phyloP scores from a whole-genome alignment of 1,284 basidiomycete genomes.

The Moesziomyces globuligerus region DNA sequence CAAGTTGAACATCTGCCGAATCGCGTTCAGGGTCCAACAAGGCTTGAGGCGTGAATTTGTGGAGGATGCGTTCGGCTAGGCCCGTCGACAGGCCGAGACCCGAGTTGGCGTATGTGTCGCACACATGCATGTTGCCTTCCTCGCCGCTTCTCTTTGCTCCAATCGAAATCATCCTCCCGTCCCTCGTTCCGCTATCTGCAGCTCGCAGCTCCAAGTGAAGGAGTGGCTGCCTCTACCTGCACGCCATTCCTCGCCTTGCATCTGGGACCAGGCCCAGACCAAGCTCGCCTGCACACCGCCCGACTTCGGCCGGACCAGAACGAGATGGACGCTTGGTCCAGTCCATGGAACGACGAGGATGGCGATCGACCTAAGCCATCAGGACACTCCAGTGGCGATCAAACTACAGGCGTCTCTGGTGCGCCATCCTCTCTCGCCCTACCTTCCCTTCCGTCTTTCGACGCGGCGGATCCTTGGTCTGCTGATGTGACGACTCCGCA shows the following conservation, averaged over 20 bases:
- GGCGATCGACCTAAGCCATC: no score
- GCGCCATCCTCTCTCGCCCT: slow-evolving; percentile 6
- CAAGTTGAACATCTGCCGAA: no score
- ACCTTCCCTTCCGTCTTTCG: slow-evolving; percentile 15
- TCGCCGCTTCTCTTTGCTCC: no score
- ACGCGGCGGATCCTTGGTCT: slow-evolving; percentile 41
- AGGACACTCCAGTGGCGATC: no score
- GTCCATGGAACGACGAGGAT: slow-evolving; percentile 39
- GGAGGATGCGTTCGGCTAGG: slow-evolving; percentile 13
- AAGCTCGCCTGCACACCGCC: background rate
- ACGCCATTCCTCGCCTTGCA: background rate
- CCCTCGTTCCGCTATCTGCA: no score
- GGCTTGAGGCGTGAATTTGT: slow-evolving; percentile 4
- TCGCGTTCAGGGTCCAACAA: background rate
- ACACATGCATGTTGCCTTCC: no score
- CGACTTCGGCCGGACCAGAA: no score
- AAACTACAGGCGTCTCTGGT: no score
- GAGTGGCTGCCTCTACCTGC: background rate
- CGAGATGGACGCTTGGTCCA: slow-evolving; percentile 47
- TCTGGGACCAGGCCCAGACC: background rate
- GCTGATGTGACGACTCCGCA: slow-evolving; percentile 6
- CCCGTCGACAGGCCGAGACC: slow-evolving; percentile 18
- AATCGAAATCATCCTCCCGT: no score
- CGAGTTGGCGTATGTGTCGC: slow-evolving; percentile 2
- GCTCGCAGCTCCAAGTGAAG: no score